Evolutionary conservation across 192 early-diverging fungal genomes (phyloP), one percentile per base, ranked within the genome.

Genomic region (Coemansia sp.): DNA sequence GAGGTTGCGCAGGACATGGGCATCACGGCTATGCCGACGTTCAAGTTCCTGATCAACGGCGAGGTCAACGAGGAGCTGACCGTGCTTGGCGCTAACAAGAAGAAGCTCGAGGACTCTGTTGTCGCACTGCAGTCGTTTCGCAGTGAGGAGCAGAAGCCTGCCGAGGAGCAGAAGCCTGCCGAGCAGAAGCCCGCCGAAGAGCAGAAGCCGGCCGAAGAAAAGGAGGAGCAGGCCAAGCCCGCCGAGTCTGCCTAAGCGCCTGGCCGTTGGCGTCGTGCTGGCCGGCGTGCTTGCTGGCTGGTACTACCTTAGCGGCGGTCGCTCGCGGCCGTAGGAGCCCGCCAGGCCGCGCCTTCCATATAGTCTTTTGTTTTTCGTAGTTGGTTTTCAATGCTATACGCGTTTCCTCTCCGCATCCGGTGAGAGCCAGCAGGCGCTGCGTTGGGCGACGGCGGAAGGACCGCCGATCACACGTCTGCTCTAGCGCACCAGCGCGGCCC

Each of bases 21-120:
- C 1, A 66, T 89, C 50, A 64, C 72, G 2, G 84, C 87, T 39
- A 89, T 87, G 85, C 87, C 87, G 6, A 89, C 87, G n/a, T 92
- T 92, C 80, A 78, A 83, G 55, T 67, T 86, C 55, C 85, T 81
- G 79, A 38, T 80, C 53, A 55, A 78, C 18, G 83, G 83, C 42
- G 38, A 72, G 41, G 72, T 78, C 53, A 59, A 83, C 28, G 75
- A 55, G n/a, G 83, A 86, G 72, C 26, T 89, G 28, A 54, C 5
- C 6, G 11, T 32, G 6, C 11, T 80, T 22, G 87, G 87, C 26
- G 68, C 68, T 27, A 59, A 51, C 47, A 39, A 58, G 37, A 13
- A 9, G 25, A 27, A 4, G 13, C 55, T 69, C 11, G 36, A 23
- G 19, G 20, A n/a, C 9, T 29, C 6, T 17, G 23, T 56, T 18